These are phyloP conservation scores for Globisporangium irregulare DNA, from an alignment of 352 stramenopile genomes.

Conservation along the genomic window DNA sequence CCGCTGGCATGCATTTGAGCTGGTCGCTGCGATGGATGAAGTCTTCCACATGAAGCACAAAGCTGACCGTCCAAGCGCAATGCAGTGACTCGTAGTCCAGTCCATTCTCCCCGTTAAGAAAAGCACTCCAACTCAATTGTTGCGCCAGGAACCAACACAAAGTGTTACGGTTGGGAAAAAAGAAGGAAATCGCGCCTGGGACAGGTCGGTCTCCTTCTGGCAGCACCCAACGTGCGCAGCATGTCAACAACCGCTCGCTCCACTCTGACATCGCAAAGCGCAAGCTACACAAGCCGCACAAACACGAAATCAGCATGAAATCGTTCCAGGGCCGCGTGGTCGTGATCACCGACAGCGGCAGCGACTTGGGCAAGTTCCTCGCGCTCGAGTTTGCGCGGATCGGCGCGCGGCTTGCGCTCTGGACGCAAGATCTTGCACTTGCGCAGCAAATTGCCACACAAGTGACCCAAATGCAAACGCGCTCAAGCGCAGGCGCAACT, in stretches of 20 bases:
- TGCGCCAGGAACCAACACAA: not conserved
- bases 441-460: slow-evolving; percentile 3
- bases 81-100: too few relatives aligned
- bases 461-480: not conserved
- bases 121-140: not conserved
- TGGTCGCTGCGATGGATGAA: too few relatives aligned
- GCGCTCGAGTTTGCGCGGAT: slow-evolving; percentile 25
- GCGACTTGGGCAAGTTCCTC: slow-evolving; percentile 30
- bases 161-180: not conserved
- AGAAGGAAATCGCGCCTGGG: not conserved
- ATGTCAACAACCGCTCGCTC: not conserved
- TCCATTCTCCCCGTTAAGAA: too few relatives aligned
- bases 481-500: not conserved
- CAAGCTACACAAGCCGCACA: not conserved
- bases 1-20: too few relatives aligned
- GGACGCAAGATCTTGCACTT: slow-evolving; percentile 8
- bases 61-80: too few relatives aligned
- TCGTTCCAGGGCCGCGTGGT: slow-evolving; percentile 28
- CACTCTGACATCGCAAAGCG: not conserved
- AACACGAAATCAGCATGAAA: slow-evolving; percentile 6
- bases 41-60: too few relatives aligned
- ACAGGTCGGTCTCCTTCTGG: not conserved
- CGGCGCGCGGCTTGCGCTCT: slow-evolving; percentile 21
- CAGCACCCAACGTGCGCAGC: not conserved
- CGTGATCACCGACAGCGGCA: slow-evolving; percentile 33